phyloP scores from a whole-genome alignment of 176 grass and related monocot species.

The Oryza meyeriana region DNA sequence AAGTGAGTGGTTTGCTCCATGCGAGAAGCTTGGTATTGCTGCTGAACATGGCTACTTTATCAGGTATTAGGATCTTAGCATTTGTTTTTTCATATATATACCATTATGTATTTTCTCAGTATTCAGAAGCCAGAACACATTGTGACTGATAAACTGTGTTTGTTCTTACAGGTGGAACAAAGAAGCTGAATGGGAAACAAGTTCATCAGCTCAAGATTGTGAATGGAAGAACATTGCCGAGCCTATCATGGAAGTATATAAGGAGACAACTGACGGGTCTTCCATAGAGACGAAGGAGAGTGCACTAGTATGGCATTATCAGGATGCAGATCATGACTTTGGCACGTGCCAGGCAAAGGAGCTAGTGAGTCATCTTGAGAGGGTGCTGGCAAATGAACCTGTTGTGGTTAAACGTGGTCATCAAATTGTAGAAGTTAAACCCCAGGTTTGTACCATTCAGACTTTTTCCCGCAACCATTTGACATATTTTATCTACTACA shows the following conservation, averaged over 20 bases:
- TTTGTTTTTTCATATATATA: not conserved
- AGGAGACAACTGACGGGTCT: conserved; percentile 75
- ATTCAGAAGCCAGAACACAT: not conserved
- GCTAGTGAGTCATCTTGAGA: conserved; percentile 62
- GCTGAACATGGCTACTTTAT: conserved; percentile 86
- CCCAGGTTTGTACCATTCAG: conserved; percentile 43
- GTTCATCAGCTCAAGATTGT: conserved; percentile 21
- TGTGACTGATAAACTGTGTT: conserved; percentile 2
- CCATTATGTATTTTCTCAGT: not conserved
- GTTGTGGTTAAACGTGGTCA: conserved; percentile 67
- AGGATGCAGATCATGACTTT: conserved; percentile 79
- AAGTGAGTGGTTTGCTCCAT: conserved; percentile 68
- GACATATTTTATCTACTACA: not conserved
- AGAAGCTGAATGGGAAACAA: conserved; percentile 56
- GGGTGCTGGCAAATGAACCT: conserved; percentile 69
- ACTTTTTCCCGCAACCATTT: not conserved
- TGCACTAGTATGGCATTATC: conserved; percentile 79
- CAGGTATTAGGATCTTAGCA: conserved; percentile 41
- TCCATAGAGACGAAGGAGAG: conserved; percentile 66
- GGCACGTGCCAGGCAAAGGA: conserved; percentile 87
- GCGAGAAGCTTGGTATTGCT: conserved; percentile 75
- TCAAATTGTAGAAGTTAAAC: conserved; percentile 89
- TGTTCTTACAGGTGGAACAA: conserved; percentile 59
- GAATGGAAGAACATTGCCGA: conserved; percentile 69
- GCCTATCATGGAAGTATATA: conserved; percentile 64